Evolutionary conservation across 306 rosid genomes (phyloP).

Genomic region (Trifolium pratense): DNA sequence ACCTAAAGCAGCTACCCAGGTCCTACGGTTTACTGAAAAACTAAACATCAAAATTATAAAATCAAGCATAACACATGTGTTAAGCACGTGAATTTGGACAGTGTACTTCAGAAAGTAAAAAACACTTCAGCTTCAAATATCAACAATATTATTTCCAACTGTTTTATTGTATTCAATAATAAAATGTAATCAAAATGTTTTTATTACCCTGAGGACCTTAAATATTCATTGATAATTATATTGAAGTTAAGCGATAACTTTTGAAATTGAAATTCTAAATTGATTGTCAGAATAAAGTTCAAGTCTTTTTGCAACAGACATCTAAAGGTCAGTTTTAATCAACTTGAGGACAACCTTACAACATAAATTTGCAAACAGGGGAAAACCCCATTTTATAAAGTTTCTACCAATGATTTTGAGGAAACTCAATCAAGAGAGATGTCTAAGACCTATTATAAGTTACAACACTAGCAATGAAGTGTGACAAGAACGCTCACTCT

Average conservation of each 20-base stretch:
- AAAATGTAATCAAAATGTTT: not conserved
- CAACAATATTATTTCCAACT: not conserved
- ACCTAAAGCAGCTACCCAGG: not conserved
- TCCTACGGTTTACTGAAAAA: not conserved
- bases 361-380: not conserved
- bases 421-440: conserved; percentile 23
- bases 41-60: not conserved
- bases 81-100: not conserved
- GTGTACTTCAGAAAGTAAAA: not conserved
- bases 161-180: not conserved
- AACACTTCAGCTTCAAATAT: not conserved
- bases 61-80: not conserved
- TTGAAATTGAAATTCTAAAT: conserved; percentile 14
- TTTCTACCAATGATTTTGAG: conserved; percentile 11
- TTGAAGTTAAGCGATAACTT: not conserved
- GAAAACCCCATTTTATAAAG: conserved; percentile 10
- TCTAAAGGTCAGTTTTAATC: not conserved
- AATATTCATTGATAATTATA: not conserved
- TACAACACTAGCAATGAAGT: conserved; percentile 36
- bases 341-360: not conserved
- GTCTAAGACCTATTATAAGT: conserved; percentile 20
- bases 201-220: not conserved
- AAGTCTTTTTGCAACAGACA: not conserved
- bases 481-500: not conserved
- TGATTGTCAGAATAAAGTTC: not conserved